Percentiles rank a stretch among this genome's conserved stretches.
Conservation (phyloP, 768 basidiomycete species). For the Lactifluus echinatus region DNA sequence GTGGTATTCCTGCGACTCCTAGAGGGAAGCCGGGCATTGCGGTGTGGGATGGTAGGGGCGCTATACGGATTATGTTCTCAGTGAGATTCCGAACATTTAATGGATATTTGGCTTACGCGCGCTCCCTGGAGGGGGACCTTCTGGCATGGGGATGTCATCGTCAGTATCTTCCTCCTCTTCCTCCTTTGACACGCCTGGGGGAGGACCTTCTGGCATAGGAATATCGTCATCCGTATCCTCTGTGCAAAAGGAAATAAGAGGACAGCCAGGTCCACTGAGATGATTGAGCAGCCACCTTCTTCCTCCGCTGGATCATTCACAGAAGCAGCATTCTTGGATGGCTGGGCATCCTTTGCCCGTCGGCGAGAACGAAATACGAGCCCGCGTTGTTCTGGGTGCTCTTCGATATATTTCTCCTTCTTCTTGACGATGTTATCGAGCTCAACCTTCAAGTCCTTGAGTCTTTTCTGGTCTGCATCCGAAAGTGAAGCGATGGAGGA, state of each 20-base stretch:
- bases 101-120: conserved; percentile 18
- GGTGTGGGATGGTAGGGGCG: conserved; percentile 22
- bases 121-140: conserved; percentile 44
- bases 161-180: conserved; percentile 28
- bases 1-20: conserved; percentile 17
- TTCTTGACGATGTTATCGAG: conserved; percentile 72
- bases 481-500: conserved; percentile 39
- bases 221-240: conserved; percentile 48
- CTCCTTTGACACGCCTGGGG: conserved; percentile 33
- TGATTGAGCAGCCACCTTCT: conserved; percentile 30
- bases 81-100: conserved; percentile 26
- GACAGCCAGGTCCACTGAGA: background rate
- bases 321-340: conserved; percentile 34
- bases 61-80: conserved; percentile 16
- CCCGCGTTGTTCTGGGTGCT: conserved; percentile 87
- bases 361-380: conserved; percentile 64
- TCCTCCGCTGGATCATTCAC: conserved; percentile 26
- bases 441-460: conserved; percentile 67
- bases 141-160: conserved; percentile 59
- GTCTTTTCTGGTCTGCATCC: conserved; percentile 51
- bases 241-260: background rate
- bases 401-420: conserved; percentile 86
- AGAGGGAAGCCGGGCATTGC: conserved; percentile 22
- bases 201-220: conserved; percentile 55
- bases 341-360: conserved; percentile 29